Evolutionary conservation across 2,329 filamentous ascomycete genomes (phyloP).

Genomic region (Talaromyces marneffei): DNA sequence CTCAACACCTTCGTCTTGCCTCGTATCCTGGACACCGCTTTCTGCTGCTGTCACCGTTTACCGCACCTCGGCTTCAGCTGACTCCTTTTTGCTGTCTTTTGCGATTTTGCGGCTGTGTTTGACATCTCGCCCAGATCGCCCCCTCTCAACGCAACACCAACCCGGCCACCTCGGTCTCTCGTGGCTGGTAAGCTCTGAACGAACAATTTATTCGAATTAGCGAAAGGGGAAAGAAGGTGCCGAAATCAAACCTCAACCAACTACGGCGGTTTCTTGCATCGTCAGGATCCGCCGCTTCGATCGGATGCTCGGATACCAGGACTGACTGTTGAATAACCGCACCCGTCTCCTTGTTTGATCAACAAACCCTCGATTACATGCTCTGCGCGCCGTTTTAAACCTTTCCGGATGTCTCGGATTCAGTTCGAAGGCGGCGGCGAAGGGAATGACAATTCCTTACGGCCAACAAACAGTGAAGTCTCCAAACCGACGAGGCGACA

Average conservation of each 20-base stretch:
- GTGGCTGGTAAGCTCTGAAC: background rate
- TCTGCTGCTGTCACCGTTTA: background rate
- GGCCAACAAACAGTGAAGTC: constrained; percentile 40
- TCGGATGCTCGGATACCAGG: constrained; percentile 2
- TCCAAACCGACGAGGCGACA: constrained; percentile 67
- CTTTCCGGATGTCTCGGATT: constrained; percentile 32
- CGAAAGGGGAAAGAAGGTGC: background rate
- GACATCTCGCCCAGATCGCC: constrained; percentile 1
- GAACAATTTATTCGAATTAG: background rate
- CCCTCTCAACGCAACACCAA: background rate
- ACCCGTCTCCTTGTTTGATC: background rate
- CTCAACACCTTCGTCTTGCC: background rate
- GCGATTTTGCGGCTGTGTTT: constrained; percentile 1
- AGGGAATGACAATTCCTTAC: constrained; percentile 24
- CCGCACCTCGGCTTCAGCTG: background rate
- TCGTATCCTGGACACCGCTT: background rate
- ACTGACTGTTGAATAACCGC: background rate
- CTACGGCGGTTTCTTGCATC: constrained; percentile 3
- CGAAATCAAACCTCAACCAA: too few species aligned
- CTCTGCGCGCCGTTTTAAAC: background rate
- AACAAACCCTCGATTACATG: background rate
- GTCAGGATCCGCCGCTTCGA: constrained; percentile 8
- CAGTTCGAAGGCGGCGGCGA: constrained; percentile 28
- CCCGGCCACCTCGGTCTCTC: background rate
- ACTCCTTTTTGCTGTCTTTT: constrained; percentile 1